Evolutionary conservation across 2,329 filamentous ascomycete species (phyloP).

Genomic region (Pyrenochaeta sp.): DNA sequence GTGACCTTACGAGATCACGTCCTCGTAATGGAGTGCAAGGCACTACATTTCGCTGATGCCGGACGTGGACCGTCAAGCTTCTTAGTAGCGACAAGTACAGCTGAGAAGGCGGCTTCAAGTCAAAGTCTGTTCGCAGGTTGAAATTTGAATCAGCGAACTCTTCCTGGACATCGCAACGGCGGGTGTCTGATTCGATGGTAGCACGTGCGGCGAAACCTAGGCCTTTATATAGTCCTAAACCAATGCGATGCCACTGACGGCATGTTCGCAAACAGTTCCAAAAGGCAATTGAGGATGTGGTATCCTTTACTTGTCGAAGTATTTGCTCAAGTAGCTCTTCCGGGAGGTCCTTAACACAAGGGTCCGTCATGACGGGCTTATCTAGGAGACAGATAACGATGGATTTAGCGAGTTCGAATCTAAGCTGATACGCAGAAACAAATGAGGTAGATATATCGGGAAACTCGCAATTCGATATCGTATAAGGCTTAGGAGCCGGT

Average conservation of each 20-base stretch:
- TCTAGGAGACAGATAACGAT: background rate
- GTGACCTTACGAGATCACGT: constrained; percentile 9
- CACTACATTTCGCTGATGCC: constrained; percentile 8
- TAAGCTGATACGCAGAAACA: background rate
- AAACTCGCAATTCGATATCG: background rate
- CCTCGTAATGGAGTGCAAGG: constrained; percentile 1
- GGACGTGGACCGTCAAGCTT: constrained; percentile 21
- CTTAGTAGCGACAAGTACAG: constrained; percentile 16
- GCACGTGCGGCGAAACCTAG: constrained; percentile 11
- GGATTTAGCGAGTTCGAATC: background rate
- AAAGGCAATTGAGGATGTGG: background rate
- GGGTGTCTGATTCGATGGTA: constrained; percentile 17
- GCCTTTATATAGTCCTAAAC: constrained; percentile 11
- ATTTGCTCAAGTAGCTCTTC: constrained; percentile 20
- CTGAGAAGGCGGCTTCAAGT: constrained; percentile 5
- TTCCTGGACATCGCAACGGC: constrained; percentile 9
- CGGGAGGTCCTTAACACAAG: constrained; percentile 6
- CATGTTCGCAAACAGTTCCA: constrained; percentile 19
- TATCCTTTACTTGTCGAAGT: constrained; percentile 9
- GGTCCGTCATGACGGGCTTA: background rate
- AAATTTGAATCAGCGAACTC: background rate
- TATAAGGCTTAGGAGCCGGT: background rate
- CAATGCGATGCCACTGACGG: constrained; percentile 20
- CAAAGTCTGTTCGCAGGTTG: background rate
- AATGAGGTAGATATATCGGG: background rate